These are phyloP conservation scores for Yamadazyma songkhlaensis DNA, from an alignment of 1,139 yeast genomes.

Conservation along the genomic window DNA sequence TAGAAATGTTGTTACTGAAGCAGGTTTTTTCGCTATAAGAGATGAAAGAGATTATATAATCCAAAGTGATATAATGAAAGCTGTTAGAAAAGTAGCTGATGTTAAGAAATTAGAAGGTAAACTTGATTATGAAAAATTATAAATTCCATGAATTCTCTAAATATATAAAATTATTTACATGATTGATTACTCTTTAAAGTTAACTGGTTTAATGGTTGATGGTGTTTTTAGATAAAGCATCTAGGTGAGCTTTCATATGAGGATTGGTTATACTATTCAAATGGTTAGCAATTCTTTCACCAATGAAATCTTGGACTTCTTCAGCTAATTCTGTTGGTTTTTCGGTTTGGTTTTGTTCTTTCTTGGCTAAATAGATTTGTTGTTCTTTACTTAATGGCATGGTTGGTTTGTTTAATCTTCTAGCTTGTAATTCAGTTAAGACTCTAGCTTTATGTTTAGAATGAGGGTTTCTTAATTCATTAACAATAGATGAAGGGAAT, in stretches of 20 bases:
- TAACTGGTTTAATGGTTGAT: constrained; percentile 15
- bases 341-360: constrained; percentile 6
- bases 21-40: constrained; percentile 97
- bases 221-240: constrained; percentile 29
- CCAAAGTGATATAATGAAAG: constrained; percentile 95
- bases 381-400: constrained; percentile 76
- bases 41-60: constrained; percentile 94
- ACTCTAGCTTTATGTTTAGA: constrained; percentile 56
- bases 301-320: constrained; percentile 69
- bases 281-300: constrained; percentile 61
- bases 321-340: constrained; percentile 44
- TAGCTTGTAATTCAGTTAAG: constrained; percentile 60
- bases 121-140: constrained; percentile 88
- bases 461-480: constrained; percentile 72
- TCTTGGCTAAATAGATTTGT: constrained; percentile 59
- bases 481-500: constrained; percentile 63
- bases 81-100: constrained; percentile 96
- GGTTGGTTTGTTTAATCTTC: constrained; percentile 61
- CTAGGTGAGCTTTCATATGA: constrained; percentile 38
- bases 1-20: constrained; percentile 97
- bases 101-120: constrained; percentile 96
- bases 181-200: too few relatives aligned
- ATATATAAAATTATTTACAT: constrained; percentile 3
- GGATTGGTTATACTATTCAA: constrained; percentile 42
- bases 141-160: constrained; percentile 9